Conservation (phyloP, 2,329 filamentous ascomycete genomes). For the Xylariaceae sp. region DNA sequence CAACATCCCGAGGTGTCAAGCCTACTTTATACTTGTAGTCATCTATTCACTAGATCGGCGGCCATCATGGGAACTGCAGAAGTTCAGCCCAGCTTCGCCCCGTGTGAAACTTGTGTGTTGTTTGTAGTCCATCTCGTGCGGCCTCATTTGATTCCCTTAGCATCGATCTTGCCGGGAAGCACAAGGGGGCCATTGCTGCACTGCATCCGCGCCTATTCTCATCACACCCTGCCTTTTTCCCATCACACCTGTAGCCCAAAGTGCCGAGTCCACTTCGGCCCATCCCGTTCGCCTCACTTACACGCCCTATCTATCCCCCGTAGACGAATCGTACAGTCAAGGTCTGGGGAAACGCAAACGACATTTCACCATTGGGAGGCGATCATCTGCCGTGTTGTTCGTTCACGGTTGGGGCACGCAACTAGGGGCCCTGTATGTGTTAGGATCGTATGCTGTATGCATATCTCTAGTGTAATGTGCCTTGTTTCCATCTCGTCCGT, state of each 20-base stretch:
- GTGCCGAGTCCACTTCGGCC: constrained; percentile 26
- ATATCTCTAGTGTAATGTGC: constrained; percentile 8
- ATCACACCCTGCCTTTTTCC: constrained; percentile 1
- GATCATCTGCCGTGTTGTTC: constrained; percentile 11
- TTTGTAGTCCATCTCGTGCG: constrained; percentile 10
- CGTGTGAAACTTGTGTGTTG: constrained; percentile 12
- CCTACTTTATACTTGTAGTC: constrained; percentile 14
- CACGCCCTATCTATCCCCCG: constrained; percentile 25
- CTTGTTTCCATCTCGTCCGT: background rate
- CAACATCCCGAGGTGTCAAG: constrained; percentile 14
- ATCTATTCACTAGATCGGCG: background rate
- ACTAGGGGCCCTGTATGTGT: constrained; percentile 9
- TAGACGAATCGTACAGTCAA: constrained; percentile 16
- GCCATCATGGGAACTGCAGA: constrained; percentile 15
- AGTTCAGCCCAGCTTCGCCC: constrained; percentile 8
- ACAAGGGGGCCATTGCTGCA: constrained; percentile 13
- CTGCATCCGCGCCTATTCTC: constrained; percentile 22
- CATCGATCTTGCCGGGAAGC: constrained; percentile 10
- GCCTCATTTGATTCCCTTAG: constrained; percentile 15
- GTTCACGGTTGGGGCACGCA: constrained; percentile 10
- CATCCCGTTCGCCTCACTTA: constrained; percentile 31
- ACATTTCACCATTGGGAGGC: constrained; percentile 1
- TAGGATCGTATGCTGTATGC: constrained; percentile 12
- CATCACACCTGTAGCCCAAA: constrained; percentile 17
- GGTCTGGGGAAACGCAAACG: constrained; percentile 9